These are phyloP conservation scores for Globisporangium middletonii DNA, from an alignment of 352 stramenopile species.

Conservation along the genomic window DNA sequence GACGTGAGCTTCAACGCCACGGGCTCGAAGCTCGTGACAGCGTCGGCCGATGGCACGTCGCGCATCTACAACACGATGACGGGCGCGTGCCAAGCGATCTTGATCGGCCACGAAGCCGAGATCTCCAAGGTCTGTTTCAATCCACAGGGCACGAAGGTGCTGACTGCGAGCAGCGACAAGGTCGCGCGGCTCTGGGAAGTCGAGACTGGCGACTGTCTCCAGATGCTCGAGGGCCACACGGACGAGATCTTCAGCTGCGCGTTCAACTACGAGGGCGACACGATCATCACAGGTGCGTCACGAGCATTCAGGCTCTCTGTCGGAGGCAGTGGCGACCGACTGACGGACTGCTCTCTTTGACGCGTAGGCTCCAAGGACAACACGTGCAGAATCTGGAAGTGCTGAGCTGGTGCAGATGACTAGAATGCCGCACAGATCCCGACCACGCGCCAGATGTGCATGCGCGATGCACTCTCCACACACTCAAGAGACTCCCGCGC, in stretches of 20 bases:
- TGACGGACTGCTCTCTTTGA: neutral
- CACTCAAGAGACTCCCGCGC: too few species aligned
- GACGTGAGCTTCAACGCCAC: constrained; percentile 95
- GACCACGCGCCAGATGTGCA: too few species aligned
- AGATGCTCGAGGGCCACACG: constrained; percentile 95
- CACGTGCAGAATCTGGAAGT: constrained; percentile 83
- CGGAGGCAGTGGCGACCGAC: neutral
- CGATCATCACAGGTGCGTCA: constrained; percentile 92
- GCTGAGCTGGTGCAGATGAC: constrained; percentile 18
- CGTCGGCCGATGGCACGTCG: constrained; percentile 89
- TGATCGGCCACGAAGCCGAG: constrained; percentile 94
- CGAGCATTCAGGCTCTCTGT: neutral
- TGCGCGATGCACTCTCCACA: too few species aligned
- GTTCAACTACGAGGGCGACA: constrained; percentile 96
- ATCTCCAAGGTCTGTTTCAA: constrained; percentile 96
- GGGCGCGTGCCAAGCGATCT: constrained; percentile 90
- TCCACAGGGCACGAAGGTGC: constrained; percentile 91
- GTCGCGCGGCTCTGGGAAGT: constrained; percentile 92
- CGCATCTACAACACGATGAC: constrained; percentile 96
- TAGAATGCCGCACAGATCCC: too few species aligned
- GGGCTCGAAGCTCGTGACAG: constrained; percentile 92
- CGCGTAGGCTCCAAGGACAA: constrained; percentile 74
- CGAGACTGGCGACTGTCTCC: constrained; percentile 91
- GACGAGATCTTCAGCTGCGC: constrained; percentile 96
- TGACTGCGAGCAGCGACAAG: constrained; percentile 94